Evolutionary conservation across 2,329 filamentous ascomycete genomes (phyloP).

Genomic region (Gliomastix tumulicola): DNA sequence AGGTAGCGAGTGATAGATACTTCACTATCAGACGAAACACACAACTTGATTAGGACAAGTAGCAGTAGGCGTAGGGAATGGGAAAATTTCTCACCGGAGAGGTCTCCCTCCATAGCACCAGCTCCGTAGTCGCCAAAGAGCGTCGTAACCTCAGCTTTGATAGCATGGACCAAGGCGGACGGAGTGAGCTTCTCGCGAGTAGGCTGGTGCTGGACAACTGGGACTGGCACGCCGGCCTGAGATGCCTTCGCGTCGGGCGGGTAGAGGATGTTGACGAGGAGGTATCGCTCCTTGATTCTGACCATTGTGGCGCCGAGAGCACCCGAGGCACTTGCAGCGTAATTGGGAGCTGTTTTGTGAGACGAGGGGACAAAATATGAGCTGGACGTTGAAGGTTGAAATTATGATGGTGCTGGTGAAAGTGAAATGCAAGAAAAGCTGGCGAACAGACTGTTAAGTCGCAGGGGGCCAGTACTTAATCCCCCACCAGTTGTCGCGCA

Average conservation of each 20-base stretch:
- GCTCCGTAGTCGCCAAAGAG: conserved; percentile 87
- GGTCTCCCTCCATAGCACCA: conserved; percentile 61
- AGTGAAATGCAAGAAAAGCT: no score
- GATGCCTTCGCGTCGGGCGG: conserved; percentile 43
- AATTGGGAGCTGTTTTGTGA: no score
- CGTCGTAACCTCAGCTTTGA: conserved; percentile 62
- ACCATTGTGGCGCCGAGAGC: conserved; percentile 77
- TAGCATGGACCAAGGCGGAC: conserved; percentile 57
- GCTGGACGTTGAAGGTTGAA: no score
- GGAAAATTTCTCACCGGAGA: conserved; percentile 51
- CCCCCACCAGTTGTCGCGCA: no score
- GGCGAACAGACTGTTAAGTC: no score
- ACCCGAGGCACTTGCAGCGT: no score
- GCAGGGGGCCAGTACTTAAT: no score
- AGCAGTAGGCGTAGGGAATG: background rate
- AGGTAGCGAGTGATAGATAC: conserved; percentile 87
- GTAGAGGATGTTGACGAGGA: conserved; percentile 91
- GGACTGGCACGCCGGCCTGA: conserved; percentile 37
- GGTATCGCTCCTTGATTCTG: conserved; percentile 90
- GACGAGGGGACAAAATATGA: no score
- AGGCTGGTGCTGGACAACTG: conserved; percentile 72
- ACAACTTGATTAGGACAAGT: background rate
- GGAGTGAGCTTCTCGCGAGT: conserved; percentile 66
- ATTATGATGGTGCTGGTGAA: no score
- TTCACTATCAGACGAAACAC: conserved; percentile 57